Conservation (phyloP, 257 asterid species). For the Przewalskia tangutica region DNA sequence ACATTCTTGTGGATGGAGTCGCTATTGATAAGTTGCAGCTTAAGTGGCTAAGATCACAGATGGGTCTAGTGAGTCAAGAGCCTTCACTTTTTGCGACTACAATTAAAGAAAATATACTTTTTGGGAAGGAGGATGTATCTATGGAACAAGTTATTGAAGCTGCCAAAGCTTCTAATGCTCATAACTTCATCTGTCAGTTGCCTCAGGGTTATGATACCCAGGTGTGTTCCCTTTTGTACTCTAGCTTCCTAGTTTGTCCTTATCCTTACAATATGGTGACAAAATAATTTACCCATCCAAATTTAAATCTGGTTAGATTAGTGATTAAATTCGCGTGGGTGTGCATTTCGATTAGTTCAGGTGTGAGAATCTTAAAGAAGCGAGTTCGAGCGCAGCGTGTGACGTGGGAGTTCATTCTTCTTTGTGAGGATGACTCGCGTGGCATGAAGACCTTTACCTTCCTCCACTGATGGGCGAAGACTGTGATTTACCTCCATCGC, state of each 20-base stretch:
- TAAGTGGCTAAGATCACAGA: constrained; percentile 90
- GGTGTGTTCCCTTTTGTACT: constrained; percentile 26
- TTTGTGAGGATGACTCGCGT: no score
- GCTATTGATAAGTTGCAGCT: constrained; percentile 63
- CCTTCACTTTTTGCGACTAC: constrained; percentile 88
- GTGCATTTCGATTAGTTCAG: no score
- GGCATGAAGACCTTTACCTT: no score
- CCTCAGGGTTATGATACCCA: constrained; percentile 90
- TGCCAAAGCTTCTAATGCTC: constrained; percentile 91
- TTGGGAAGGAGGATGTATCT: constrained; percentile 82
- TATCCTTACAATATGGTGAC: background rate
- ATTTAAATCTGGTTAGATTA: background rate
- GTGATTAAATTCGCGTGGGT: no score
- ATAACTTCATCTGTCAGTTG: constrained; percentile 65
- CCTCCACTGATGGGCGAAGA: no score
- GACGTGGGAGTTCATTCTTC: no score
- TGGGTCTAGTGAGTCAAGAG: constrained; percentile 97
- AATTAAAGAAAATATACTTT: constrained; percentile 74
- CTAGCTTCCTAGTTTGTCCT: background rate
- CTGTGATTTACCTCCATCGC: no score
- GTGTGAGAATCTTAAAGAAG: no score
- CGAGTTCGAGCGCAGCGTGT: no score
- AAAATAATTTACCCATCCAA: background rate
- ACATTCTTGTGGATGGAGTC: constrained; percentile 63
- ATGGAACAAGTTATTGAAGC: constrained; percentile 70